Conservation (phyloP, 768 basidiomycete species). For the Phylloporus arenicola region DNA sequence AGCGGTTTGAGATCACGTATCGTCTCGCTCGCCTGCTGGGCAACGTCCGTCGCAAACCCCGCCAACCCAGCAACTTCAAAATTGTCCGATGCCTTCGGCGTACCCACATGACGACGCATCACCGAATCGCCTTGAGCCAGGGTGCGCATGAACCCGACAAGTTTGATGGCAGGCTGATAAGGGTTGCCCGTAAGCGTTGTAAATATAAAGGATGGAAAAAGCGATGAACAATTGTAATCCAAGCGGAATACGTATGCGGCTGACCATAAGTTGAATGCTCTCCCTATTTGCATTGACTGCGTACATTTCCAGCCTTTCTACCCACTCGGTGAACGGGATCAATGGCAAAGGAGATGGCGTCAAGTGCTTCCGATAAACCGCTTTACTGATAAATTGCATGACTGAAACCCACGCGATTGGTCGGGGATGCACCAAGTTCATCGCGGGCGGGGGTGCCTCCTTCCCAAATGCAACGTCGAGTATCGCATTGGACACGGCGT, state of each 20-base stretch:
- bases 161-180: slow-evolving; percentile 32
- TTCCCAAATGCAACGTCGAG: slow-evolving; percentile 26
- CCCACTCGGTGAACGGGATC: slow-evolving; percentile 31
- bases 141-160: slow-evolving; percentile 18
- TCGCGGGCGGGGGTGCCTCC: slow-evolving; percentile 11
- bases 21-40: slow-evolving; percentile 29
- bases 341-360: slow-evolving; percentile 20
- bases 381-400: slow-evolving; percentile 24
- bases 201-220: too few relatives aligned
- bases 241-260: slow-evolving; percentile 3
- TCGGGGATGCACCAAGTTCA: slow-evolving; percentile 27
- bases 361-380: slow-evolving; percentile 7
- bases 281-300: slow-evolving; percentile 13
- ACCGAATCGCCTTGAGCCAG: slow-evolving; percentile 16
- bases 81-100: neutral
- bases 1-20: slow-evolving; percentile 25
- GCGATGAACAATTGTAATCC: neutral
- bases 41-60: slow-evolving; percentile 26
- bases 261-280: slow-evolving; percentile 25
- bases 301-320: slow-evolving; percentile 11
- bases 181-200: too few relatives aligned
- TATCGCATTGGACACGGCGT: slow-evolving; percentile 23
- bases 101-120: neutral
- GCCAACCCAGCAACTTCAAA: slow-evolving; percentile 4
- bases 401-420: slow-evolving; percentile 23